Evolutionary conservation across 2,329 filamentous ascomycete species (phyloP), one percentile per base, ranked within the genome.

Genomic region (Chaetothyriales sp.): DNA sequence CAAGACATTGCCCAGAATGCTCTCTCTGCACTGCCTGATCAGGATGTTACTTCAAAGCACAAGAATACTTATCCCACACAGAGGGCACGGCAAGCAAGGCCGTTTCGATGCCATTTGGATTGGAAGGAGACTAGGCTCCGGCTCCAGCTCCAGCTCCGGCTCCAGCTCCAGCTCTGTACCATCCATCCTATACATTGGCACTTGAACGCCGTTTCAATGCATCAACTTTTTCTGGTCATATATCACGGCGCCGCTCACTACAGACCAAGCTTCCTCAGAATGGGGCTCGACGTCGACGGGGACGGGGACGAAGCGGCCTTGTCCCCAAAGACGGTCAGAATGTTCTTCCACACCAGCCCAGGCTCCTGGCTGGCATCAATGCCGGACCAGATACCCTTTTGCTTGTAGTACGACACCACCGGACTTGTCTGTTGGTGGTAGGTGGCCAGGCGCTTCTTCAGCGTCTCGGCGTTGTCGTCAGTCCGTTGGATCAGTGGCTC

Each of bases 331-430:
- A 95, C 83, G 64, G 82, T 80, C 57, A 97, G 76, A 69, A 98
- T 75, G 69, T 83, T 87, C 77, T 88, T 89, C 92, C 92, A 98
- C 56, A 98, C 92, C 70, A 89, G 83, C 47, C 87, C 86, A 18
- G 92, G 92, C 73, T 95, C 84, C 76, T 98, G 89, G 75, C 86
- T 94, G 59, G 92, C 92, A 69, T 98, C 92, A 64, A 98, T 81
- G 57, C 85, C 85, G 70, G 84, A 85, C 92, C 92, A 98, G 76
- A 98, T 95, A 62, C 89, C 89, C 48, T 86, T 94, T 73, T 89
- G 88, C 74, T 94, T 86, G 81, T 98, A 98, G 78, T 98, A 98
- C 54, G 82, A 78, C 57, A 95, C 89, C 48, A 98, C 92, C 18
- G 92, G 92, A 45, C 81, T 73, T 33, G 92, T 98, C 80, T 98